A percentile compares a stretch with the other conserved stretches of the same genome.
phyloP scores from a whole-genome alignment of 225 moss, liverwort and hornwort genomes.

The Lunularia cruciata region DNA sequence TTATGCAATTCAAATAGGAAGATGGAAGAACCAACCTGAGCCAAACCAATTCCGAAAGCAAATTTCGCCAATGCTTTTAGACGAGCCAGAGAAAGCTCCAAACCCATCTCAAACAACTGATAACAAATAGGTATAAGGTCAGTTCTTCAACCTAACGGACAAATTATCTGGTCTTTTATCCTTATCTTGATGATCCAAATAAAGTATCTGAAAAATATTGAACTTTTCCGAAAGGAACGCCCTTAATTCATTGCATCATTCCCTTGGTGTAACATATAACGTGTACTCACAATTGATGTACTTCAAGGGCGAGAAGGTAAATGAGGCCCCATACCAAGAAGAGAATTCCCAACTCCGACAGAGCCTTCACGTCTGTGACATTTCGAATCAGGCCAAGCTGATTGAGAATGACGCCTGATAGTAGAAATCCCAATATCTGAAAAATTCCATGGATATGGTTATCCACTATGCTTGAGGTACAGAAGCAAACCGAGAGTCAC shows the following conservation, averaged over 20 bases:
- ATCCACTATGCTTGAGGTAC: too few relatives aligned
- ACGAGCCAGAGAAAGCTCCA: constrained; percentile 92
- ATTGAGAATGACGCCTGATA: constrained; percentile 89
- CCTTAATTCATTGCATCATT: too few relatives aligned
- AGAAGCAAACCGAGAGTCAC: too few relatives aligned
- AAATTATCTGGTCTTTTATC: not conserved
- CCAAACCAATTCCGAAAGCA: constrained; percentile 94
- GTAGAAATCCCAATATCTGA: constrained; percentile 95
- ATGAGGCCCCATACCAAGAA: constrained; percentile 67
- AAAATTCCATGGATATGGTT: too few relatives aligned
- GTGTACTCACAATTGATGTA: not conserved
- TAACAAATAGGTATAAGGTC: not conserved
- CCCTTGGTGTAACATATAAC: not conserved
- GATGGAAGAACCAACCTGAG: constrained; percentile 59
- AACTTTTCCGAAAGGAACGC: too few relatives aligned
- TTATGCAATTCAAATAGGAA: too few relatives aligned
- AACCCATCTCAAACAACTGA: constrained; percentile 99
- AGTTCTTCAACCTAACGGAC: too few relatives aligned
- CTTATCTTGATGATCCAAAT: not conserved
- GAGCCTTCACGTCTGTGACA: constrained; percentile 91
- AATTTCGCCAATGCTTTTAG: constrained; percentile 93
- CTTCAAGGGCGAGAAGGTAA: too few relatives aligned
- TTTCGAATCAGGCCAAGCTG: constrained; percentile 89
- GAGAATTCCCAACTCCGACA: constrained; percentile 94
- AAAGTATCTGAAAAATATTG: too few relatives aligned